phyloP scores from a whole-genome alignment of 2,329 filamentous ascomycete genomes.

The Calonectria leucothoes region DNA sequence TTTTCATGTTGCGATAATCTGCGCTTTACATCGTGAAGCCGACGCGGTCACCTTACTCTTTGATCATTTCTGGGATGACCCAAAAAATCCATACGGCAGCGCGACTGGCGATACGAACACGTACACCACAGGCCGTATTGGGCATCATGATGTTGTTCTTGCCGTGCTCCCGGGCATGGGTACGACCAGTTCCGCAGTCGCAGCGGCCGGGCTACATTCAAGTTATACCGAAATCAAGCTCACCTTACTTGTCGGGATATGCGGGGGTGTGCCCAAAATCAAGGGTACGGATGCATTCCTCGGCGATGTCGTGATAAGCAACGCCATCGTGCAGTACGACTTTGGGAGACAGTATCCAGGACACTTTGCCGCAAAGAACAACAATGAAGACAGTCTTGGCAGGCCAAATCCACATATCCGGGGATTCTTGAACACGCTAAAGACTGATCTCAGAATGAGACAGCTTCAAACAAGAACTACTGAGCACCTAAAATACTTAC shows the following conservation, averaged over 20 bases:
- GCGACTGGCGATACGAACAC: neutral
- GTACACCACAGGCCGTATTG: constrained; percentile 41
- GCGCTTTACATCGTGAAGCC: constrained; percentile 8
- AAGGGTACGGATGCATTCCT: constrained; percentile 36
- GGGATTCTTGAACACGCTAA: constrained; percentile 17
- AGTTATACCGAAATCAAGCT: constrained; percentile 49
- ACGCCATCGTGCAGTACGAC: constrained; percentile 44
- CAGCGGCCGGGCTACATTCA: constrained; percentile 40
- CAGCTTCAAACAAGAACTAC: constrained; percentile 2
- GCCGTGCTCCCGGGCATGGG: constrained; percentile 42
- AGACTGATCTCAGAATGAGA: constrained; percentile 15
- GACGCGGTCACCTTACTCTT: neutral
- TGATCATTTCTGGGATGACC: neutral
- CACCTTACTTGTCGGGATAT: constrained; percentile 52
- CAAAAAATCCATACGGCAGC: neutral
- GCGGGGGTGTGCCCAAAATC: constrained; percentile 47
- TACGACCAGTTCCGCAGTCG: constrained; percentile 41
- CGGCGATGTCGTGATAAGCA: constrained; percentile 48
- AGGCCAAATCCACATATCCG: constrained; percentile 38
- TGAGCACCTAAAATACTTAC: constrained; percentile 27
- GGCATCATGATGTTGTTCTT: constrained; percentile 43
- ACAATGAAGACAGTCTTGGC: constrained; percentile 34
- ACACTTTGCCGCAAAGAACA: constrained; percentile 37
- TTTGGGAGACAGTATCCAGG: constrained; percentile 40
- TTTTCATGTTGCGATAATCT: constrained; percentile 12